phyloP scores from a whole-genome alignment of 108 stramenopile genomes.

The Nitzschia palea region DNA sequence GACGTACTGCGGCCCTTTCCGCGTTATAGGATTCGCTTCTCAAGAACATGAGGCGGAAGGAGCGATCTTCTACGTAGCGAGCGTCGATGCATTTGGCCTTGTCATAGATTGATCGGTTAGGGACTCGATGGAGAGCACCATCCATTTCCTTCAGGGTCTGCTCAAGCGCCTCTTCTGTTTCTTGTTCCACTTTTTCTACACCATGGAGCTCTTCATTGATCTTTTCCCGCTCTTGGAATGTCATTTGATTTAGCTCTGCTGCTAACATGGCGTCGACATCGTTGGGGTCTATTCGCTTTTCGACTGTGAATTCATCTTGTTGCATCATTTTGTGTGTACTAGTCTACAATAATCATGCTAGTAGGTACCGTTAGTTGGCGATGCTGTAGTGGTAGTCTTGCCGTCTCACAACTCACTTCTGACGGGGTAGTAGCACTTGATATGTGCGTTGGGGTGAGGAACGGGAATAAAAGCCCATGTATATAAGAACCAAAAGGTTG shows the following conservation, averaged over 20 bases:
- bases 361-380: no score
- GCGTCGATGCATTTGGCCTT: background rate
- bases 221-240: slow-evolving; percentile 11
- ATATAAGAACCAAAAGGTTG: no score
- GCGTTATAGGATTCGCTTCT: slow-evolving; percentile 18
- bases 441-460: no score
- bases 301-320: no score
- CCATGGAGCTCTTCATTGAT: slow-evolving; percentile 21
- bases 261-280: slow-evolving; percentile 8
- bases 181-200: background rate
- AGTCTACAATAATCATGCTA: no score
- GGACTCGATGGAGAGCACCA: background rate
- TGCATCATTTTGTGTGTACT: no score
- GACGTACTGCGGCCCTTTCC: slow-evolving; percentile 5
- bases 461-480: no score
- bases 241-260: slow-evolving; percentile 6
- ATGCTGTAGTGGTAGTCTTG: no score
- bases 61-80: background rate
- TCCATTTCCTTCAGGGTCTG: background rate
- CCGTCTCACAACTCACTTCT: no score
- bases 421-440: no score
- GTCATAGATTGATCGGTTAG: background rate
- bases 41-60: slow-evolving; percentile 19
- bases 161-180: background rate
- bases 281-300: no score